Evolutionary conservation across 2,329 filamentous ascomycete species (phyloP).

Genomic region (Trematosphaeria pertusa): DNA sequence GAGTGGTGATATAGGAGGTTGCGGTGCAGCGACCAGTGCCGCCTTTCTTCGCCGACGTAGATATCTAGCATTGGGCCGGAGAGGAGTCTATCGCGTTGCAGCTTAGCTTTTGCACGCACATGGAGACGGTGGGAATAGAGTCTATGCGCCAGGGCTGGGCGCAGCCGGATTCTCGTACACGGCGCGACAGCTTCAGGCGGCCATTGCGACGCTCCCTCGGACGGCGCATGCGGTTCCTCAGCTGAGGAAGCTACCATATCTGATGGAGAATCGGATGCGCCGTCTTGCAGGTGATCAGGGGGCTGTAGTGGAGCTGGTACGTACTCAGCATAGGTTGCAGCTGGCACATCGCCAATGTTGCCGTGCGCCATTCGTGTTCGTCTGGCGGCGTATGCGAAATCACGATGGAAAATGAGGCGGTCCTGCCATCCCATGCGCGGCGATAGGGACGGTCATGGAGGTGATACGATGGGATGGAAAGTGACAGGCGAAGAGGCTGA

Average conservation of each 20-base stretch:
- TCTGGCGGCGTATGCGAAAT: slow-evolving; percentile 54
- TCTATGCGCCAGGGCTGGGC: slow-evolving; percentile 44
- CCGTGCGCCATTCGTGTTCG: slow-evolving; percentile 54
- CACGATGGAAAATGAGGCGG: slow-evolving; percentile 44
- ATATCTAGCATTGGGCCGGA: slow-evolving; percentile 61
- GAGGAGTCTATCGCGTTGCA: slow-evolving; percentile 58
- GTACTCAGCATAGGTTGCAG: slow-evolving; percentile 61
- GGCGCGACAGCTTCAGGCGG: slow-evolving; percentile 13
- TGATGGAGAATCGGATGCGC: slow-evolving; percentile 21
- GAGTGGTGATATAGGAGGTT: slow-evolving; percentile 62
- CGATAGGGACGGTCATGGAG: slow-evolving; percentile 34
- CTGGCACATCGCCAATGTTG: slow-evolving; percentile 56
- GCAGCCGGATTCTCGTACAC: slow-evolving; percentile 35
- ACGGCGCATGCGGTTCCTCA: slow-evolving; percentile 24
- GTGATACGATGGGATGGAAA: slow-evolving; percentile 6
- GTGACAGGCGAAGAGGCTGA: background rate
- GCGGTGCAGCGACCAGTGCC: slow-evolving; percentile 60
- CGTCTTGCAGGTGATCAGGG: slow-evolving; percentile 5
- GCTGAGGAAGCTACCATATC: slow-evolving; percentile 10
- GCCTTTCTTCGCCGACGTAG: slow-evolving; percentile 55
- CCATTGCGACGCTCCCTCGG: slow-evolving; percentile 16
- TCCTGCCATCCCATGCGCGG: slow-evolving; percentile 48
- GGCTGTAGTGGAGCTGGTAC: slow-evolving; percentile 41
- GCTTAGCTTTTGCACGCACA: slow-evolving; percentile 54
- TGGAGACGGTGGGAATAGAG: slow-evolving; percentile 48